Evolutionary conservation across 495 filamentous ascomycete species (phyloP), one percentile per base, ranked within the genome.

Genomic region (Coniosporium apollinis): DNA sequence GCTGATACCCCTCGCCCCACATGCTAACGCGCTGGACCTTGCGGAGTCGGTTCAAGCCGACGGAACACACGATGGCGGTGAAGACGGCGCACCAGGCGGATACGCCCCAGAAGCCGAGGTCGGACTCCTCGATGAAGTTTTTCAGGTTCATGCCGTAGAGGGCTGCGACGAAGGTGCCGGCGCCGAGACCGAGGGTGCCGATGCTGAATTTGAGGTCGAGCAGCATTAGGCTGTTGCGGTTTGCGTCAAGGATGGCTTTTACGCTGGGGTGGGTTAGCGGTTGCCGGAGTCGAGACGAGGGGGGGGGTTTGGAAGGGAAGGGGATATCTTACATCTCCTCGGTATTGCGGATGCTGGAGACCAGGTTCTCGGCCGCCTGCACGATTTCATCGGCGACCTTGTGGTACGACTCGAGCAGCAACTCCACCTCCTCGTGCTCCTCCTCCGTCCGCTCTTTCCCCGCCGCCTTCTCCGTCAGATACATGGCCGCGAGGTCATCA

Each of bases 131-230:
- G 43, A 96, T 77, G 56, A 96, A 97, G 57, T 96, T 96, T 51
- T 93, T 91, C 43, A 97, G 64, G 59, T 97, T 97, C 86, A 94
- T 94, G 46, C 89, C 89, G 64, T 96, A 96, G 9, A 96, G 74
- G n/a, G 82, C 84, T 19, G 89, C 89, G 50, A 93, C 70, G 49
- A 96, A 84, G 33, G 91, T 92, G 20, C 89, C 89, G 45, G 83
- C 78, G 37, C 81, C 86, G 20, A 97, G 71, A 2, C 84, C 84
- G 7, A 97, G 69, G 2, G 89, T 96, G 25, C 83, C 82, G 39
- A 97, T 87, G 49, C 79, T 87, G 61, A 97, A 92, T 53, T 92
- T 93, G 34, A 97, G 72, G 36, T 94, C 91, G 22, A 97, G 74
- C 14, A 96, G 71, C 91, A 97, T 97, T 46, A 97, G 79, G 14